Evolutionary conservation across 192 early-diverging fungal species (phyloP).

Genomic region (Backusella tarrabulga): DNA sequence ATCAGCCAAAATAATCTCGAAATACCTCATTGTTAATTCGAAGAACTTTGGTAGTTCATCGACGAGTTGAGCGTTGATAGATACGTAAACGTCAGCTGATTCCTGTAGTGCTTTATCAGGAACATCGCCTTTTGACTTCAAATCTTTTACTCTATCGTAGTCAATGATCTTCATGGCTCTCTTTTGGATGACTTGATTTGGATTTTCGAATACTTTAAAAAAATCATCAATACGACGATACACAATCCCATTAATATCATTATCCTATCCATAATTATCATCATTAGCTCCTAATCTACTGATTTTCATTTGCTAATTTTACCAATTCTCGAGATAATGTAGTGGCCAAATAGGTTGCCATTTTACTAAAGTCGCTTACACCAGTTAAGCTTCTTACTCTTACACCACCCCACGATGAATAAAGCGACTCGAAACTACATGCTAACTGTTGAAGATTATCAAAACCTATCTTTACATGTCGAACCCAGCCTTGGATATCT

Average conservation of each 20-base stretch:
- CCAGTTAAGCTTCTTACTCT: conserved; percentile 13
- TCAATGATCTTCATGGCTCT: conserved; percentile 73
- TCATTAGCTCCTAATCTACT: background rate
- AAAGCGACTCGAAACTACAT: conserved; percentile 30
- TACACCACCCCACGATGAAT: conserved; percentile 32
- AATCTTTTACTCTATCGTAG: conserved; percentile 63
- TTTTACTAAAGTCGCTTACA: conserved; percentile 34
- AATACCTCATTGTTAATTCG: conserved; percentile 55
- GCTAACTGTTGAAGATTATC: conserved; percentile 2
- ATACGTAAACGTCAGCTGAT: conserved; percentile 63
- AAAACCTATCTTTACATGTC: conserved; percentile 12
- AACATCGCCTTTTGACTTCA: conserved; percentile 61
- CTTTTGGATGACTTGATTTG: conserved; percentile 71
- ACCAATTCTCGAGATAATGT: conserved; percentile 39
- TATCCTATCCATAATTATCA: conserved; percentile 12
- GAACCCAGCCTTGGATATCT: conserved; percentile 18
- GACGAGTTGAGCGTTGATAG: conserved; percentile 70
- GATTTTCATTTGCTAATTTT: background rate
- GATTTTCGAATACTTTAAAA: conserved; percentile 56
- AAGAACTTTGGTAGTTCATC: conserved; percentile 73
- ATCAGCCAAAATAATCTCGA: conserved; percentile 56
- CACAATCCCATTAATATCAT: conserved; percentile 3
- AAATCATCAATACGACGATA: conserved; percentile 41
- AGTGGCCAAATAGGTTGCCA: conserved; percentile 29
- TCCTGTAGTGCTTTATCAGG: conserved; percentile 67